Conservation (phyloP, 352 stramenopile species). For the Aphanomyces euteiches region DNA sequence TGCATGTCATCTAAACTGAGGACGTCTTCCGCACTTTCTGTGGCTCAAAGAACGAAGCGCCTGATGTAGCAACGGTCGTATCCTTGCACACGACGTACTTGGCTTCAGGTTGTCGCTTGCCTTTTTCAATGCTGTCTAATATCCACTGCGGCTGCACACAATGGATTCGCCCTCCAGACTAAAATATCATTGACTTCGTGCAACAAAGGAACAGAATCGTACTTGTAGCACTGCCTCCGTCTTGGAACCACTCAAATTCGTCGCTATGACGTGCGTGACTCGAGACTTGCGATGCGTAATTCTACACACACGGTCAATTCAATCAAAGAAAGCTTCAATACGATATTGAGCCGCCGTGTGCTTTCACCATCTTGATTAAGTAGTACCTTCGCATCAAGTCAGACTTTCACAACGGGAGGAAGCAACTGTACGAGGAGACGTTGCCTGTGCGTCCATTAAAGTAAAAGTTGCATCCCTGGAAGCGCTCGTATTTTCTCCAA, state of each 20-base stretch:
- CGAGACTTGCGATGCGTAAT: slow-evolving; percentile 41
- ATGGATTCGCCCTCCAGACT: slow-evolving; percentile 58
- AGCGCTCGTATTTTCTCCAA: slow-evolving; percentile 1
- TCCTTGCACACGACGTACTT: slow-evolving; percentile 65
- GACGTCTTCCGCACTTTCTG: not conserved
- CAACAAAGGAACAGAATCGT: not conserved
- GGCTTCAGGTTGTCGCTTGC: slow-evolving; percentile 60
- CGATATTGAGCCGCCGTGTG: slow-evolving; percentile 68
- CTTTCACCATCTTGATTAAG: slow-evolving; percentile 70
- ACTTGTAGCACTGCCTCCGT: slow-evolving; percentile 71
- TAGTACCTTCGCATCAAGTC: slow-evolving; percentile 53
- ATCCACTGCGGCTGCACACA: slow-evolving; percentile 77
- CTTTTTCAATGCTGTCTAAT: slow-evolving; percentile 60
- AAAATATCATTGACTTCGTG: not conserved
- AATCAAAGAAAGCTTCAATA: slow-evolving; percentile 26
- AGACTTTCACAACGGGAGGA: not conserved
- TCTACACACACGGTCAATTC: not conserved
- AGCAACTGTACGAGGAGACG: slow-evolving; percentile 57
- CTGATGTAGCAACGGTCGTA: not conserved
- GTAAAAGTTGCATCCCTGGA: slow-evolving; percentile 66
- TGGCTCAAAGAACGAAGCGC: slow-evolving; percentile 1
- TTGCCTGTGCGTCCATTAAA: slow-evolving; percentile 82
- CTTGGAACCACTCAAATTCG: slow-evolving; percentile 71
- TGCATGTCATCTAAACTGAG: too few species aligned
- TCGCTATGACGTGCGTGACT: slow-evolving; percentile 80